phyloP scores from a whole-genome alignment of 805 yeast genomes.

The Cyberlindnera mrakii region DNA sequence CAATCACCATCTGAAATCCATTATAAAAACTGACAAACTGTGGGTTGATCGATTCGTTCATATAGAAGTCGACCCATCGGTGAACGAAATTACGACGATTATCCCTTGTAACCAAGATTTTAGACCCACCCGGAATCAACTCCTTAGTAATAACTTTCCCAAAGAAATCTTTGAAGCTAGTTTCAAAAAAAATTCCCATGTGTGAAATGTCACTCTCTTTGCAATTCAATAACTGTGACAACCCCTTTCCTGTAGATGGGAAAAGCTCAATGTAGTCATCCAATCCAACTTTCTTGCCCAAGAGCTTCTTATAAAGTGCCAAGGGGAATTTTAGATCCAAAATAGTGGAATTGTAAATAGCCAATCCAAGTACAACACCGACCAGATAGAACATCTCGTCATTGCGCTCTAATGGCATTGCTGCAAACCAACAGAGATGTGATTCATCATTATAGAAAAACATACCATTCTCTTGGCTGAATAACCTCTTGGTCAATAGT shows the following conservation, averaged over 20 bases:
- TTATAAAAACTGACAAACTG: constrained; percentile 53
- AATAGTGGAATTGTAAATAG: constrained; percentile 85
- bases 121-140: constrained; percentile 54
- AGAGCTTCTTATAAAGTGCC: constrained; percentile 69
- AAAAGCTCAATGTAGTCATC: constrained; percentile 63
- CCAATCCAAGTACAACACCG: constrained; percentile 85
- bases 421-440: constrained; percentile 68
- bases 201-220: constrained; percentile 38
- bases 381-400: constrained; percentile 63
- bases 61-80: constrained; percentile 52
- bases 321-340: constrained; percentile 74
- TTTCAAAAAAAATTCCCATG: constrained; percentile 58
- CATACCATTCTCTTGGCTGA: constrained; percentile 63
- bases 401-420: constrained; percentile 35
- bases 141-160: constrained; percentile 40
- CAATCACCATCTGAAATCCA: constrained; percentile 75
- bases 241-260: constrained; percentile 57
- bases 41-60: constrained; percentile 45
- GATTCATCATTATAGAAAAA: constrained; percentile 66
- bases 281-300: constrained; percentile 47
- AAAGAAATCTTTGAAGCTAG: constrained; percentile 42
- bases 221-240: constrained; percentile 41
- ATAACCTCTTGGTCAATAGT: constrained; percentile 61
- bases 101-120: constrained; percentile 45
- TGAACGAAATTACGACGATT: constrained; percentile 60